These are phyloP conservation scores for Aspergillus niger DNA, from an alignment of 2,329 filamentous ascomycete genomes.

Conservation along the genomic window DNA sequence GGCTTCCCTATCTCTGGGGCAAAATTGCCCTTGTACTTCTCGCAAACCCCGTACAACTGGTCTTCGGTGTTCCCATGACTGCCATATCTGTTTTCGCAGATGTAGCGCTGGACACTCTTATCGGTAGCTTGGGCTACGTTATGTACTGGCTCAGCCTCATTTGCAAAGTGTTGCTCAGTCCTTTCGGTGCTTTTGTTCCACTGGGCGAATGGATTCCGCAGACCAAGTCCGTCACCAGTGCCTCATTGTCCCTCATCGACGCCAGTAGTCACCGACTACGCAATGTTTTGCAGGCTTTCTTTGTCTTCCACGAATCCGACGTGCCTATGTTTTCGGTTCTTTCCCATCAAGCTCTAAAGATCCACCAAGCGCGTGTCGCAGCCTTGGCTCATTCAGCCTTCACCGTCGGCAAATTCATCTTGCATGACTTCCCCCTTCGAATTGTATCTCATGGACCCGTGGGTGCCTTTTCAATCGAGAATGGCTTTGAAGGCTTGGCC, in stretches of 20 bases:
- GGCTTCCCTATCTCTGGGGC: conserved; percentile 88
- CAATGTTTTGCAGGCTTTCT: conserved; percentile 41
- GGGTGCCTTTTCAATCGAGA: conserved; percentile 24
- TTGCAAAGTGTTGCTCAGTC: conserved; percentile 36
- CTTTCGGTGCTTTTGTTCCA: conserved; percentile 39
- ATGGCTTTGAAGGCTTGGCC: conserved; percentile 21
- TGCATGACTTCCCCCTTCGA: conserved; percentile 41
- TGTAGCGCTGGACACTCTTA: conserved; percentile 71
- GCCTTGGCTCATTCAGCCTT: conserved; percentile 46
- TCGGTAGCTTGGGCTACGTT: conserved; percentile 63
- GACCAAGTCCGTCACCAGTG: conserved; percentile 41
- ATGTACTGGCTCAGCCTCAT: conserved; percentile 44
- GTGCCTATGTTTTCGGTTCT: conserved; percentile 75
- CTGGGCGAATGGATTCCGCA: conserved; percentile 38
- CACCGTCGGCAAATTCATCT: conserved; percentile 44
- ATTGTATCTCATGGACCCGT: conserved; percentile 32
- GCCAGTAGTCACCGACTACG: conserved; percentile 44
- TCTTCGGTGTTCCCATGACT: conserved; percentile 69
- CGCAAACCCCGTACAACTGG: conserved; percentile 71
- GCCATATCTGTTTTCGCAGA: conserved; percentile 74
- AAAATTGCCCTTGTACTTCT: conserved; percentile 78
- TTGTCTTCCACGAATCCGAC: conserved; percentile 56
- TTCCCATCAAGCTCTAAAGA: conserved; percentile 69
- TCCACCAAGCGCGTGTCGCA: conserved; percentile 58
- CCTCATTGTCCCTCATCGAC: conserved; percentile 46